A percentile compares a stretch with the other conserved stretches of the same genome.
Evolutionary conservation across 1,284 basidiomycete species (phyloP).

Genomic region (Ceratobasidium sp.): DNA sequence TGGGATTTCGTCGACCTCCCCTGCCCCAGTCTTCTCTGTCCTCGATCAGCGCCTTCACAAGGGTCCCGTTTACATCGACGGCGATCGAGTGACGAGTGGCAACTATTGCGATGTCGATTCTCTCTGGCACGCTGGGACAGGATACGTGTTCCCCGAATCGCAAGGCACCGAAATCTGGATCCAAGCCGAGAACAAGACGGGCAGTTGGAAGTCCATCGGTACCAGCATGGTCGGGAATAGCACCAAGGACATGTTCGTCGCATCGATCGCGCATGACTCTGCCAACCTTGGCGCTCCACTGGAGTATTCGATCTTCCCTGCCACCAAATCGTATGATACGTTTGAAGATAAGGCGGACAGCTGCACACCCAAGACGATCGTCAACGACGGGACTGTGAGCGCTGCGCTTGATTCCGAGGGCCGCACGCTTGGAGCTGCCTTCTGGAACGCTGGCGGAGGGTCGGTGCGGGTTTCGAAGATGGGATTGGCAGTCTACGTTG

Average conservation of each 20-base stretch:
- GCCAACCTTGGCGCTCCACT: constrained; percentile 48
- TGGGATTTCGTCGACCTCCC: constrained; percentile 55
- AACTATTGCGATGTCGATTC: constrained; percentile 45
- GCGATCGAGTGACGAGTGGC: constrained; percentile 44
- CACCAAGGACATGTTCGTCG: constrained; percentile 65
- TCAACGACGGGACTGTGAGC: constrained; percentile 7
- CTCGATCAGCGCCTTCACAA: constrained; percentile 64
- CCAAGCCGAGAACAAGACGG: constrained; percentile 55
- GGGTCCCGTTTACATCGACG: constrained; percentile 57
- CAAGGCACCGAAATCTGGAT: constrained; percentile 43
- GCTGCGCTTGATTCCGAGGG: constrained; percentile 14
- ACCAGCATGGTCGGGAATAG: constrained; percentile 60
- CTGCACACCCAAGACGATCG: constrained; percentile 9
- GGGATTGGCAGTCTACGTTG: constrained; percentile 18
- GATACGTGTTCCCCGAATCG: constrained; percentile 55
- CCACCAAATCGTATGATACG: neutral
- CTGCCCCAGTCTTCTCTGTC: constrained; percentile 62
- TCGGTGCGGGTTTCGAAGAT: neutral
- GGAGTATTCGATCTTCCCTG: constrained; percentile 64
- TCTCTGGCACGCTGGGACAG: constrained; percentile 65
- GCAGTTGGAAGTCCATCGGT: constrained; percentile 68
- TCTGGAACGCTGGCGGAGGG: constrained; percentile 23
- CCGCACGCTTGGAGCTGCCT: constrained; percentile 14
- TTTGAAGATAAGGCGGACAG: constrained; percentile 14
- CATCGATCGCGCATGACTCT: constrained; percentile 59